Conservation (phyloP, 2,329 filamentous ascomycete species). For the Amauroascus verrucosus region DNA sequence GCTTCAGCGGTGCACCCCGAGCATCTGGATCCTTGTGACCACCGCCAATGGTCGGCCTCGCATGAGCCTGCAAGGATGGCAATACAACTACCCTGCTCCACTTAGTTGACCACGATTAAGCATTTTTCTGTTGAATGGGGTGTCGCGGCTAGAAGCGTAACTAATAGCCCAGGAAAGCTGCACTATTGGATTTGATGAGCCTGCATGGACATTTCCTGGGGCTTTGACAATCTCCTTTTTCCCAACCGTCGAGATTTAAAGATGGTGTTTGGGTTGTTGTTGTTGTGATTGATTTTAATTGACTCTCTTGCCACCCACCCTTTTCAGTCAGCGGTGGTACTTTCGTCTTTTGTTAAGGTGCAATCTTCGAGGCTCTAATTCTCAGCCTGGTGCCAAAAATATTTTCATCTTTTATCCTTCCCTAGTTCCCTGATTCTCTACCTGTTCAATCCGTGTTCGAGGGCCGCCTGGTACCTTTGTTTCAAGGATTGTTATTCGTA, state of each 20-base stretch:
- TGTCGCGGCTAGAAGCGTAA: slow-evolving; percentile 8
- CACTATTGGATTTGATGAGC: slow-evolving; percentile 2
- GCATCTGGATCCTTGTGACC: neutral
- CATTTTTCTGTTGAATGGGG: slow-evolving; percentile 5
- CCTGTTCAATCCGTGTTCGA: neutral
- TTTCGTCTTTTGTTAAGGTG: too few relatives aligned
- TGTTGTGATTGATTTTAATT: neutral
- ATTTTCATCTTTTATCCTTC: neutral
- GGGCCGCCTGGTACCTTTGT: neutral
- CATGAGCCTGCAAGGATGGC: neutral
- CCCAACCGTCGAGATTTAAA: neutral
- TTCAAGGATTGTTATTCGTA: too few relatives aligned
- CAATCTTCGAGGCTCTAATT: neutral
- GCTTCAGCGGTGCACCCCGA: neutral
- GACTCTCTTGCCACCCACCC: slow-evolving; percentile 2
- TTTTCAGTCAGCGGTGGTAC: neutral
- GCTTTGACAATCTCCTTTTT: neutral
- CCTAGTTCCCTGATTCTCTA: neutral
- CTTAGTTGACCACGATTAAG: neutral
- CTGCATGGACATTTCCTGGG: neutral
- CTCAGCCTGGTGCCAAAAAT: neutral
- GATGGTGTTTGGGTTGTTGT: neutral
- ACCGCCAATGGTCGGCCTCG: neutral
- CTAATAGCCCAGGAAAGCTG: neutral
- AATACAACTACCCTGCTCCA: neutral